These are phyloP conservation scores for Oryza brachyantha DNA, from an alignment of 176 grass and related monocot genomes.

Conservation along the genomic window DNA sequence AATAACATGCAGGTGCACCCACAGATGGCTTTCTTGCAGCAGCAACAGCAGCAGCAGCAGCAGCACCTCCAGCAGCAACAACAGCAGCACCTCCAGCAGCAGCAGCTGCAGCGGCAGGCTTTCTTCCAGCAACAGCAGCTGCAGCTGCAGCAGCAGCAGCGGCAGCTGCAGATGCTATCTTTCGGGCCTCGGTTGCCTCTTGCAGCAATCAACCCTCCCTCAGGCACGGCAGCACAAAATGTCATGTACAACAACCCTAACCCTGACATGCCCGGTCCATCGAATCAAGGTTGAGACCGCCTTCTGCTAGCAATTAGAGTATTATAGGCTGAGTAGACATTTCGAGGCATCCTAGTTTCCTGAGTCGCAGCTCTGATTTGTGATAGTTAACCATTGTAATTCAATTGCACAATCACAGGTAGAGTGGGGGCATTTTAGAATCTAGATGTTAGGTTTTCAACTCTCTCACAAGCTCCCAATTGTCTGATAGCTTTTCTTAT, in stretches of 20 bases:
- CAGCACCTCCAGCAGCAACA: constrained; percentile 18
- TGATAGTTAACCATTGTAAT: constrained; percentile 41
- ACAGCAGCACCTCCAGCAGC: not conserved
- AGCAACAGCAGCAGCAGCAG: constrained; percentile 33
- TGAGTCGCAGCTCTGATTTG: constrained; percentile 33
- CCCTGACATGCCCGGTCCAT: constrained; percentile 46
- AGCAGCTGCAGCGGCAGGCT: constrained; percentile 29
- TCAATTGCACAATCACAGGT: constrained; percentile 40
- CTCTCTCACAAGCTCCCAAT: not conserved
- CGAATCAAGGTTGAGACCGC: constrained; percentile 57
- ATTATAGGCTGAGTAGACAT: constrained; percentile 44
- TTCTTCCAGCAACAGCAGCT: constrained; percentile 29
- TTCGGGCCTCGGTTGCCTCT: constrained; percentile 74
- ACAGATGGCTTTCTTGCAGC: constrained; percentile 71
- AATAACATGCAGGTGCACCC: constrained; percentile 66
- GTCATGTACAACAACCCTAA: constrained; percentile 51
- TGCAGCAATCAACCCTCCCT: constrained; percentile 66
- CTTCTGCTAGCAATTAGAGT: constrained; percentile 64
- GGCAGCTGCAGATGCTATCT: constrained; percentile 67
- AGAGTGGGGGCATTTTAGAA: constrained; percentile 3
- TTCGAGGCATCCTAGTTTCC: constrained; percentile 12
- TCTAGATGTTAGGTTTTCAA: constrained; percentile 25
- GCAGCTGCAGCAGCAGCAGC: constrained; percentile 32
- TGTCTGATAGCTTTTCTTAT: not conserved
- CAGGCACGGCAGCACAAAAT: constrained; percentile 44